Evolutionary conservation across 106 monocot species (phyloP).

Genomic region (Apostasia shenzhenica): DNA sequence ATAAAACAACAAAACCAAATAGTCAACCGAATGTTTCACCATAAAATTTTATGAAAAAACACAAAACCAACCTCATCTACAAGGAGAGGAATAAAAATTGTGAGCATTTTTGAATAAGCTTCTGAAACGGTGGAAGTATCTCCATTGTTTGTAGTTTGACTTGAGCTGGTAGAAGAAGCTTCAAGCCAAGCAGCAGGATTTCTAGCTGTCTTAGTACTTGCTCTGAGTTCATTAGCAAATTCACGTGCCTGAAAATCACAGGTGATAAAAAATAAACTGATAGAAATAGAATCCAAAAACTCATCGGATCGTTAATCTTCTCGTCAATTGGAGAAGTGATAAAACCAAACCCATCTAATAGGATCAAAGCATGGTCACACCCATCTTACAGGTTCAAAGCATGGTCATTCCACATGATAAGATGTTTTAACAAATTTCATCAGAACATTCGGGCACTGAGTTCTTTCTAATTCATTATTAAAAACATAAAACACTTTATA

Average conservation of each 20-base stretch:
- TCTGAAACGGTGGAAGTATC: slow-evolving; percentile 94
- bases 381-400: no score
- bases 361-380: no score
- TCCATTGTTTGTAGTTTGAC: slow-evolving; percentile 45
- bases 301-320: background rate
- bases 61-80: slow-evolving; percentile 83
- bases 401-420: no score
- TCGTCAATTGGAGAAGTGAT: no score
- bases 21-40: background rate
- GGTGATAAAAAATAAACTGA: background rate
- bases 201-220: slow-evolving; percentile 93
- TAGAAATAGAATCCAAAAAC: background rate
- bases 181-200: slow-evolving; percentile 97
- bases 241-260: slow-evolving; percentile 73
- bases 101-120: slow-evolving; percentile 99
- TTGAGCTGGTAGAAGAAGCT: slow-evolving; percentile 56
- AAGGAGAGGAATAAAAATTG: slow-evolving; percentile 98
- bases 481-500: background rate
- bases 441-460: background rate
- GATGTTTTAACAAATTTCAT: background rate
- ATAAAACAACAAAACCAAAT: slow-evolving; percentile 4
- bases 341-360: no score
- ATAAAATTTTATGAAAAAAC: background rate
- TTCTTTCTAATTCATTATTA: background rate
- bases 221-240: slow-evolving; percentile 99